Conservation (phyloP, 768 basidiomycete species). For the Chalciporus piperatus region DNA sequence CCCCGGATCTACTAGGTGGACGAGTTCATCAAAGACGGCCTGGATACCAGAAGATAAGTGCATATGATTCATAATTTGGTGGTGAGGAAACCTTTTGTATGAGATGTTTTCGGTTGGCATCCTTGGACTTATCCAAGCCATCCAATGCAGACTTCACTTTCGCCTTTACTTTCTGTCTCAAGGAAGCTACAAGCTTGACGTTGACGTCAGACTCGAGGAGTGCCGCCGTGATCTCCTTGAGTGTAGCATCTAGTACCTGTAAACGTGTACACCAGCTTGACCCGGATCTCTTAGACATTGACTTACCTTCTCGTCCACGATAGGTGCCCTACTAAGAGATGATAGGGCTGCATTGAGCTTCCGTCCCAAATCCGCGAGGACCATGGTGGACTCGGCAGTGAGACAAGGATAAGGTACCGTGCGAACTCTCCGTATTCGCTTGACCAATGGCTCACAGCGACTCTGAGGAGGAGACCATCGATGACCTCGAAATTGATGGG, state of each 20-base stretch:
- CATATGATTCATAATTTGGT: not conserved
- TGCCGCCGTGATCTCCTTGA: conserved; percentile 94
- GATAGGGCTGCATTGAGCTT: conserved; percentile 92
- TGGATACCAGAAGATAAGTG: conserved; percentile 32
- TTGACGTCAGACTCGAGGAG: conserved; percentile 97
- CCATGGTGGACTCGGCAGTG: conserved; percentile 56
- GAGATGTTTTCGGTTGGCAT: conserved; percentile 78
- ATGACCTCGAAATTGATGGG: conserved; percentile 56
- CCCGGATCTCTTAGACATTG: conserved; percentile 11
- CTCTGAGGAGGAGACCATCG: conserved; percentile 61
- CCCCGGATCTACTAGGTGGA: conserved; percentile 91
- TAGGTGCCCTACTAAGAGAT: conserved; percentile 78
- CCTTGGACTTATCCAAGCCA: conserved; percentile 68
- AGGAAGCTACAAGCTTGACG: conserved; percentile 87
- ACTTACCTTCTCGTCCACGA: conserved; percentile 87
- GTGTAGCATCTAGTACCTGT: conserved; percentile 88
- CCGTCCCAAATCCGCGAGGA: conserved; percentile 91
- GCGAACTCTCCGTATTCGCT: conserved; percentile 23
- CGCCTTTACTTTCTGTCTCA: conserved; percentile 86
- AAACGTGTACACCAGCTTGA: conserved; percentile 4
- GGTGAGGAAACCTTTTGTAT: conserved; percentile 74
- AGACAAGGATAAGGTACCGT: conserved; percentile 16
- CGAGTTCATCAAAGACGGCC: conserved; percentile 97
- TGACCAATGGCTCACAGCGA: conserved; percentile 50
- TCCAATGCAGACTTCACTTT: conserved; percentile 86